Base-by-base conservation (phyloP, 805 yeast genomes). In the Candida qinlingensis region DNA sequence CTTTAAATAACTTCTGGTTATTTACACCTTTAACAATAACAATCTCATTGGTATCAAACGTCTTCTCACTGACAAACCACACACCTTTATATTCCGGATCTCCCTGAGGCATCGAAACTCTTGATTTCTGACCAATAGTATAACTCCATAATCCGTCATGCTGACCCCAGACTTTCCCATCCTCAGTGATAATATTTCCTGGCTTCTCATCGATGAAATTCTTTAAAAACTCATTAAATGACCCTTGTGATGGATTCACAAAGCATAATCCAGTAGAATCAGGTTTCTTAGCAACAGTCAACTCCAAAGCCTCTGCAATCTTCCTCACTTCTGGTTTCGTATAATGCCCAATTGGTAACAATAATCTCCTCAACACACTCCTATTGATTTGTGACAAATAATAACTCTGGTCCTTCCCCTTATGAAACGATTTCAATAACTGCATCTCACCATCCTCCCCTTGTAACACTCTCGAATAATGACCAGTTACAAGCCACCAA, bases 201-300 rank as follows among this genome's bases (percentile, higher is more conserved):
- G 89, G 89, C 6, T 73, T 72, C 1, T 85, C 83, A 10, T 74
- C 77, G 4, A 92, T 71, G 59, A 85, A 94, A 54, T 90, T 92
- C 49, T 75, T 72, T 30, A 92, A 67, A 58, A 94, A 94, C 10
- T 75, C 78, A 5, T 91, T 71, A 59, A 85, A 94, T 53, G 90
- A 92, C 46, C 76, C 74, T 44, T 74, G 76, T 19, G 67, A 60
- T 54, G 80, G 83, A 8, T 80, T 74, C 7, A 94, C 97, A 71
- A 94, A 94, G 63, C 99, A 94, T 8, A 94, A 73, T 0, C 99
- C 99, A 62, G 87, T 96, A 1, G 97, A 90, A 62, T 94, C 99
- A 0, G 89, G 94, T 58, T 90, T 90, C n/a, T 69, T 61, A 1
- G 91, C 89, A 1, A 85, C 81, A 1, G 80, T 76, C 12, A 88